Base-by-base conservation (phyloP, 495 filamentous ascomycete genomes). In the Xylaria acuta region DNA sequence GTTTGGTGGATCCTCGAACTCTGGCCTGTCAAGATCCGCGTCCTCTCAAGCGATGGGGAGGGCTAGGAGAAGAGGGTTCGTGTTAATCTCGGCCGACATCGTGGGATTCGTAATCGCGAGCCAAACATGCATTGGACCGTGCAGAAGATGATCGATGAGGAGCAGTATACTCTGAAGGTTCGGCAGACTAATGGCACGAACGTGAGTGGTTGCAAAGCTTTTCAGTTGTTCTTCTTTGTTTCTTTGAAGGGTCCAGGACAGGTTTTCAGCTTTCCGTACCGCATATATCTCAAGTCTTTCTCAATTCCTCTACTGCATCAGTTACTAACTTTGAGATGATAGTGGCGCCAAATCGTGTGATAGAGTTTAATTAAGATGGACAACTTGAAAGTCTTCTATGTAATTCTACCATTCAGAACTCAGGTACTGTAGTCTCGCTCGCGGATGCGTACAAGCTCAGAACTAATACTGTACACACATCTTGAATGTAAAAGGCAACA, bases 1-100 rank as follows among this genome's bases (percentile, higher is more conserved):
- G 69, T 63, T 2, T 84, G 82, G 82, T 82, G 82, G 82, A 73
- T 82, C 11, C 74, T 84, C 1, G 82, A 84, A 67, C 70, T 82
- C 27, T 82, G 77, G 81, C 82, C 81, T 20, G 73, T 84, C 25
- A 80, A 82, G 65, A 71, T 81, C 22, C 70, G 68, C 2, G 58
- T 82, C 9, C 49, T 74, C 30, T 70, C 69, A 36, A 67, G 72
- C 9, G 63, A 75, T 49, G 45, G 64, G 22, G 73, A 74, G 18
- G 65, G 70, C 14, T 82, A 77, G 80, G 74, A 79, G 68, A 81
- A 80, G 75, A 73, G 51, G 36, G 62, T 81, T 1, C 27, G 76
- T 11, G 65, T 77, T 51, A 82, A 83, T 72, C 36, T 80, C 67
- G 80, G 80, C 0, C 43, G 76, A 25, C 75, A 77, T 71, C 75